Conservation (phyloP, 1,139 yeast species). For the Torulaspora globosa region DNA sequence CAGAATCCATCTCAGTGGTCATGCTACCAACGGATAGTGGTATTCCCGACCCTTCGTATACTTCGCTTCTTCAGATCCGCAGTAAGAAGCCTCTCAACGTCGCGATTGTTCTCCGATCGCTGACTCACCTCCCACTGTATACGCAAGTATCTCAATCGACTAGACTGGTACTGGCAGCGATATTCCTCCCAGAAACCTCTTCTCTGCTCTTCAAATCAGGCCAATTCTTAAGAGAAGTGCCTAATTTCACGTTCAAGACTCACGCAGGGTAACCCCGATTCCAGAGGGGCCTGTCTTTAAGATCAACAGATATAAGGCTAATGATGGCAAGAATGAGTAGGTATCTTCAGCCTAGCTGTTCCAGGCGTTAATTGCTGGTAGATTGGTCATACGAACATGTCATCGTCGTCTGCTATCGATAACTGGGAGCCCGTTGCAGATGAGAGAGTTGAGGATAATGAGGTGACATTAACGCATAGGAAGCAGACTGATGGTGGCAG, state of each 20-base stretch:
- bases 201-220: conserved; percentile 1
- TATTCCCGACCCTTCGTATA: background rate
- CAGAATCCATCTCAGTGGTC: conserved; percentile 12
- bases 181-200: background rate
- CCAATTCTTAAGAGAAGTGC: background rate
- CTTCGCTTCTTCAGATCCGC: background rate
- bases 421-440: conserved; percentile 25
- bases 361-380: background rate
- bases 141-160: background rate
- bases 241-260: conserved; percentile 2
- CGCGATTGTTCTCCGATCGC: background rate
- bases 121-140: background rate
- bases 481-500: conserved; percentile 1
- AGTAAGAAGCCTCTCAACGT: background rate
- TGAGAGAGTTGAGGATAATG: conserved; percentile 12
- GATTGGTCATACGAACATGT: background rate
- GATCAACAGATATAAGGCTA: background rate
- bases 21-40: background rate
- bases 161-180: background rate
- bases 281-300: conserved; percentile 5
- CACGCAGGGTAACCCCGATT: conserved; percentile 5
- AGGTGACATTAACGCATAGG: conserved; percentile 12
- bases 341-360: background rate
- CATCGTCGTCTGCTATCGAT: conserved; percentile 14
- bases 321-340: background rate